These are phyloP conservation scores for Bruguiera parviflora DNA, from an alignment of 345 rosid species.

Conservation along the genomic window DNA sequence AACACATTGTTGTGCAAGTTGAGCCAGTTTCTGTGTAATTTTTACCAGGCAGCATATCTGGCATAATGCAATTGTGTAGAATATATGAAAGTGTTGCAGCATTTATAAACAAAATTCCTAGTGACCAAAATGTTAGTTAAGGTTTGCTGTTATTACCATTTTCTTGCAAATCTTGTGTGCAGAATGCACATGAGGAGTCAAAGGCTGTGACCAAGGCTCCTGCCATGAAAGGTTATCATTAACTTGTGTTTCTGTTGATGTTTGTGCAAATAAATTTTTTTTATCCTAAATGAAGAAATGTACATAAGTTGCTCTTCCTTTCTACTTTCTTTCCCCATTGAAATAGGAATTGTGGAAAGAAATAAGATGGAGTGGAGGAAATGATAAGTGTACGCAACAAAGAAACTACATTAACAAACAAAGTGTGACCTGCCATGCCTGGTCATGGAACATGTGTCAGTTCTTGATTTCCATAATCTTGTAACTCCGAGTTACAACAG, in stretches of 20 bases:
- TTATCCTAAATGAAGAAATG: not conserved
- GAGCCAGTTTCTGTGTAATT: no score
- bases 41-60: no score
- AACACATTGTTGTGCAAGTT: no score
- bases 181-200: slow-evolving; percentile 80
- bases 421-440: not conserved
- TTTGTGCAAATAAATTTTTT: not conserved
- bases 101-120: not conserved
- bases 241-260: not conserved
- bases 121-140: not conserved
- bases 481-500: not conserved
- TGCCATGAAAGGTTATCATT: slow-evolving; percentile 73
- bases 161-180: slow-evolving; percentile 26
- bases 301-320: not conserved
- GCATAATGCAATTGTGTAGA: not conserved
- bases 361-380: not conserved
- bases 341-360: no score
- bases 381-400: not conserved
- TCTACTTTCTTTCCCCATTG: no score
- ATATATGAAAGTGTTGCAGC: not conserved
- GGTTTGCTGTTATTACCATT: not conserved
- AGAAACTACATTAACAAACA: not conserved
- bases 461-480: not conserved
- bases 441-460: not conserved
- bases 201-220: slow-evolving; percentile 83